Evolutionary conservation across 805 yeast genomes (phyloP).

Genomic region (Yarrowia phangngaensis): DNA sequence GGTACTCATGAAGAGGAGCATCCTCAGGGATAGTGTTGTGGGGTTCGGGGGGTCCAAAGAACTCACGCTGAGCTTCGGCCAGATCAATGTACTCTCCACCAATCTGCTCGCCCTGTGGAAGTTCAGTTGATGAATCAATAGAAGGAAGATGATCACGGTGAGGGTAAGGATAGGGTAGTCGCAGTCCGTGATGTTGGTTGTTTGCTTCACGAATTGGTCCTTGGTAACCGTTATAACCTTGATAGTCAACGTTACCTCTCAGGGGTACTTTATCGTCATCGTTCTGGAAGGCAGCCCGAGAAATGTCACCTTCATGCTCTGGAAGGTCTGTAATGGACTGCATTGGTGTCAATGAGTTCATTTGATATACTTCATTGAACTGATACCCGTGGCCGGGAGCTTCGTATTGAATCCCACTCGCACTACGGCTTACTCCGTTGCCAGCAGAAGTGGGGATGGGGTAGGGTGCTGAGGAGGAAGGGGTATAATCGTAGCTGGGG

Average conservation of each 20-base stretch:
- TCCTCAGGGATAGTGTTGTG: conserved; percentile 21
- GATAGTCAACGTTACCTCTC: conserved; percentile 2
- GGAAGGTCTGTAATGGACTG: conserved; percentile 19
- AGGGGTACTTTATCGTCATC: conserved; percentile 15
- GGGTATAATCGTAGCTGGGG: conserved; percentile 12
- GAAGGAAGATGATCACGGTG: neutral
- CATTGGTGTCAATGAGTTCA: conserved; percentile 15
- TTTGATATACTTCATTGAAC: conserved; percentile 11
- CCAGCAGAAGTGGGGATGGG: neutral
- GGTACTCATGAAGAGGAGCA: conserved; percentile 23
- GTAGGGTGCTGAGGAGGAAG: conserved; percentile 1
- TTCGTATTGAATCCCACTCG: neutral
- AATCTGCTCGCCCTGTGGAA: conserved; percentile 22
- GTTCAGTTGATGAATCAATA: conserved; percentile 7
- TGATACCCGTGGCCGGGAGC: conserved; percentile 11
- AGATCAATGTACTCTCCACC: conserved; percentile 22
- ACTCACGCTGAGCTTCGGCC: conserved; percentile 21
- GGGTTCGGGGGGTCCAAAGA: conserved; percentile 18
- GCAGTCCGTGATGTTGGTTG: neutral
- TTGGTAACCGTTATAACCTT: conserved; percentile 3
- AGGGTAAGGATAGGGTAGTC: conserved; percentile 23
- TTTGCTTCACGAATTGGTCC: conserved; percentile 1
- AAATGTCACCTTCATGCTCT: conserved; percentile 17
- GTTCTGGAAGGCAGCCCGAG: conserved; percentile 11
- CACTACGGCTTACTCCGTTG: neutral